Percentiles rank a stretch among this genome's conserved stretches.
These are phyloP conservation scores for Tolypocladium album DNA, from an alignment of 2,329 filamentous ascomycete species.

Conservation along the genomic window DNA sequence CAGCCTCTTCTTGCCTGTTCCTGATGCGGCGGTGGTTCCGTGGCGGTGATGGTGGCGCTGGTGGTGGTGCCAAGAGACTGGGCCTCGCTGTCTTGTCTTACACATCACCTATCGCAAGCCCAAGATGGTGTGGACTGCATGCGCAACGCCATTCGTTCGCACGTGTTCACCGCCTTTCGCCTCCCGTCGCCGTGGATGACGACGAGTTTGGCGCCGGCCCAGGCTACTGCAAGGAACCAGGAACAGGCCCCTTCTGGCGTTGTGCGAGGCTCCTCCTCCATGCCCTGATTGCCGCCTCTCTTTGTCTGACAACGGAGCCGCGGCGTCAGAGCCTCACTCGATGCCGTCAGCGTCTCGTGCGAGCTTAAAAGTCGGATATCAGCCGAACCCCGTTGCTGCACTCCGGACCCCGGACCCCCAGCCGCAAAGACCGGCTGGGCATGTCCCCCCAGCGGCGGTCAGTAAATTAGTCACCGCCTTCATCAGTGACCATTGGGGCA, in stretches of 20 bases:
- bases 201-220: neutral
- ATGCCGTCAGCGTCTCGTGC: neutral
- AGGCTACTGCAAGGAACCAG: conserved; percentile 2
- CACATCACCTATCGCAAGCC: neutral
- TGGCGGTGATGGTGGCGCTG: neutral
- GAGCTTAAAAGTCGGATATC: neutral
- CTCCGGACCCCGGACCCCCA: too few relatives aligned
- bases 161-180: neutral
- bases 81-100: neutral
- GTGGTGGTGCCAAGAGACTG: neutral
- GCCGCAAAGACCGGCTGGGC: neutral
- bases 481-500: neutral
- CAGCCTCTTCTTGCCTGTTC: neutral
- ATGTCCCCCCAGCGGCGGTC: neutral
- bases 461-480: neutral
- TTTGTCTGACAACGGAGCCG: neutral
- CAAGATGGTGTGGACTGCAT: neutral
- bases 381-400: neutral
- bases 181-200: neutral
- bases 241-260: neutral
- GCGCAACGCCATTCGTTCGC: neutral
- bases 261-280: neutral
- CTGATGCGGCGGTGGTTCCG: neutral
- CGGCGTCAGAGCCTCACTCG: neutral
- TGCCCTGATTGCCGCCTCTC: neutral